Conservation (phyloP, 192 early-diverging fungal species). For the Funneliformis geosporum region DNA sequence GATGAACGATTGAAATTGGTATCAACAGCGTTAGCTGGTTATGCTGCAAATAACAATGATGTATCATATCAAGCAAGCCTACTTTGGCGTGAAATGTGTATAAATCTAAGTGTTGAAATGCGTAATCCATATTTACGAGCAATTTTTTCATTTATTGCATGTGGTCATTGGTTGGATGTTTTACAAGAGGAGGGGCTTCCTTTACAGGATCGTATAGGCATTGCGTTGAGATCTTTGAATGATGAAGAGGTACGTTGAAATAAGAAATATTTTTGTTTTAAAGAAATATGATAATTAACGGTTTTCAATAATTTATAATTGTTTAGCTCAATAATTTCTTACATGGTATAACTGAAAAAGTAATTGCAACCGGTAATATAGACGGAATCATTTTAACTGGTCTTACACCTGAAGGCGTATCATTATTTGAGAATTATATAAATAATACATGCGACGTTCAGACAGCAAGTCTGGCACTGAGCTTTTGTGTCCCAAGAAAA, state of each 20-base stretch:
- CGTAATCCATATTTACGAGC: slow-evolving; percentile 78
- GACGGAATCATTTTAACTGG: slow-evolving; percentile 87
- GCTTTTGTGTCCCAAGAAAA: slow-evolving; percentile 60
- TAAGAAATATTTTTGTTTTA: background rate
- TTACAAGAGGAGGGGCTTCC: slow-evolving; percentile 71
- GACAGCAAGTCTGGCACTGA: slow-evolving; percentile 73
- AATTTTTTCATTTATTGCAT: slow-evolving; percentile 86
- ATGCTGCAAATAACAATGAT: slow-evolving; percentile 36
- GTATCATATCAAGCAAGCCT: slow-evolving; percentile 25
- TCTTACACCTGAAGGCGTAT: slow-evolving; percentile 62
- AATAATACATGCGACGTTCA: slow-evolving; percentile 90
- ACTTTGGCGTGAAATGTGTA: slow-evolving; percentile 66
- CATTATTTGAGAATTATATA: slow-evolving; percentile 77
- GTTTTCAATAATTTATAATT: background rate
- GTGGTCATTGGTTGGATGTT: slow-evolving; percentile 79
- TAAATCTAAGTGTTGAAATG: slow-evolving; percentile 58
- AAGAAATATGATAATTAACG: no score
- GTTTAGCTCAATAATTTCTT: slow-evolving; percentile 65
- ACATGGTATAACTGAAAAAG: slow-evolving; percentile 49
- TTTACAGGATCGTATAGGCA: slow-evolving; percentile 74
- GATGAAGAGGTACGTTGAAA: slow-evolving; percentile 66
- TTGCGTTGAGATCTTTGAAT: slow-evolving; percentile 83
- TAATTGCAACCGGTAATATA: slow-evolving; percentile 69
- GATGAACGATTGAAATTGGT: slow-evolving; percentile 84
- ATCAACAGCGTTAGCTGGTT: slow-evolving; percentile 69